Conservation (phyloP, 2,329 filamentous ascomycete genomes). For the Cryphonectria carpinicola region DNA sequence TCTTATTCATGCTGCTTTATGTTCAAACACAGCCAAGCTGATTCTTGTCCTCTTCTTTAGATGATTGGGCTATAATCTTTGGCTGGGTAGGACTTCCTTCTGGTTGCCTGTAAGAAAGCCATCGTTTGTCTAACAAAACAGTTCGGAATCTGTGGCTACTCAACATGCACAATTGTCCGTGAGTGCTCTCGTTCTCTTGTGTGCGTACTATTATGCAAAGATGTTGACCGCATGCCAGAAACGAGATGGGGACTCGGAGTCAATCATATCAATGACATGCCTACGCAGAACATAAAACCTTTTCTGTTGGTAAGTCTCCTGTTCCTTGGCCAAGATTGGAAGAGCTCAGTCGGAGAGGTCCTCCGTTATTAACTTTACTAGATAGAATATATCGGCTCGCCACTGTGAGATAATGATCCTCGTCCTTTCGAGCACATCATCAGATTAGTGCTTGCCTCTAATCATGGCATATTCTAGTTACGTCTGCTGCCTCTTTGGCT, state of each 20-base stretch:
- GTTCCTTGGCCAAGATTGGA: neutral
- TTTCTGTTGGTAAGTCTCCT: slow-evolving; percentile 4
- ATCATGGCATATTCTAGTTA: neutral
- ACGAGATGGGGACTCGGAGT: slow-evolving; percentile 16
- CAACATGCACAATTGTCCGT: slow-evolving; percentile 9
- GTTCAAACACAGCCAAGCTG: neutral
- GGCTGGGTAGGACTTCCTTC: slow-evolving; percentile 7
- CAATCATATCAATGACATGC: slow-evolving; percentile 5
- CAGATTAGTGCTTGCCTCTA: neutral
- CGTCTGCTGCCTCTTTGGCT: slow-evolving; percentile 4
- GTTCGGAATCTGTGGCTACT: slow-evolving; percentile 16
- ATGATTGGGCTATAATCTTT: slow-evolving; percentile 8
- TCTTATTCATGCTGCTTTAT: neutral
- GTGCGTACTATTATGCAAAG: too few relatives aligned
- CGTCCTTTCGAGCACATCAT: neutral
- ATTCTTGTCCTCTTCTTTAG: neutral
- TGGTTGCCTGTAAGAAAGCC: neutral
- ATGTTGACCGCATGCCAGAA: slow-evolving; percentile 2
- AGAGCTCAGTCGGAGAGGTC: too few relatives aligned
- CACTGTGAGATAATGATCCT: neutral
- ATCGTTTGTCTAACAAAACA: neutral
- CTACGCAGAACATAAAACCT: neutral
- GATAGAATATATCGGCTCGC: slow-evolving; percentile 10
- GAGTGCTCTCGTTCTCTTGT: neutral
- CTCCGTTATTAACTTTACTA: neutral